These are phyloP conservation scores for Canavalia gladiata DNA, from an alignment of 306 rosid species.

Conservation along the genomic window DNA sequence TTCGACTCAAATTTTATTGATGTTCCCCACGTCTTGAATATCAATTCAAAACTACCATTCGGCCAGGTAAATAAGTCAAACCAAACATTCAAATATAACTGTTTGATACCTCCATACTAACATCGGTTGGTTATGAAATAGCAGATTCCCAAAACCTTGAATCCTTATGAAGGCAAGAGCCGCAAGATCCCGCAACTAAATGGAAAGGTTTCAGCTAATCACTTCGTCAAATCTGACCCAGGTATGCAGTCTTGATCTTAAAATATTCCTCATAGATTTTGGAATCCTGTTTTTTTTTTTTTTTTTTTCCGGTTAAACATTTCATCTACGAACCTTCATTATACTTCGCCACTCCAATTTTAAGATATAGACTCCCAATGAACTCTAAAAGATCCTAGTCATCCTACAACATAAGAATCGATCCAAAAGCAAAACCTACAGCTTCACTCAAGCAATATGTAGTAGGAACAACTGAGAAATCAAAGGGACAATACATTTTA, in stretches of 20 bases:
- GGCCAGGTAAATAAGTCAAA: slow-evolving; percentile 28
- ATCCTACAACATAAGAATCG: neutral
- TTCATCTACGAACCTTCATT: slow-evolving; percentile 8
- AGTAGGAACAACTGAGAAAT: neutral
- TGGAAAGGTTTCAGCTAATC: neutral
- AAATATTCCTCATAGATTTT: neutral
- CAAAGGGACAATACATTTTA: slow-evolving; percentile 15
- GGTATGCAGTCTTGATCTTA: slow-evolving; percentile 38
- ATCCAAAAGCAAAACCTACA: neutral
- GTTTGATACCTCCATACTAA: neutral
- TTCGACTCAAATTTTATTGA: neutral
- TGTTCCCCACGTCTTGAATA: neutral
- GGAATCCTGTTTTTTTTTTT: neutral
- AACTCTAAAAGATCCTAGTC: neutral
- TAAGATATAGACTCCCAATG: neutral
- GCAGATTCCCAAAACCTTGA: neutral
- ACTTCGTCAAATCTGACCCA: neutral
- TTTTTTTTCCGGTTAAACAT: neutral
- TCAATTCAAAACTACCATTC: slow-evolving; percentile 51
- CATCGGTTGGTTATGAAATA: neutral
- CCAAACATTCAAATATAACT: slow-evolving; percentile 49
- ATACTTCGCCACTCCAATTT: neutral
- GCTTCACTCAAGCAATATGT: slow-evolving; percentile 18
- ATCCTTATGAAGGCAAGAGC: slow-evolving; percentile 17
- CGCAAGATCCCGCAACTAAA: neutral